Evolutionary conservation across 164 flowering plant genomes (phyloP), one percentile per base, ranked within the genome.

Genomic region (Echeveria elegans): DNA sequence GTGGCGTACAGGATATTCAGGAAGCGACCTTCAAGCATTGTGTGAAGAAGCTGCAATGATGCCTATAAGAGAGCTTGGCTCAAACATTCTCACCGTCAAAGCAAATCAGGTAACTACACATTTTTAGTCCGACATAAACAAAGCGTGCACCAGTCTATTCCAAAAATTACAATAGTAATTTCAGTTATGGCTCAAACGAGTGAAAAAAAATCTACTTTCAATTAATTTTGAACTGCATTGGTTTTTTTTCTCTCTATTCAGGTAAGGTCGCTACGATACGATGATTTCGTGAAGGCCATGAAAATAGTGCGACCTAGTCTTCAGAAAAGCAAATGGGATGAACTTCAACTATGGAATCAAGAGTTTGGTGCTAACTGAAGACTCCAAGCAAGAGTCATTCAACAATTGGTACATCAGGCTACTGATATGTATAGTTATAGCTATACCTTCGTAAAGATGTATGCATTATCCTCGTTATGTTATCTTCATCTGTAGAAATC

Each of bases 21-120:
- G 99, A 62, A 95, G 99, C 66, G 99, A 95, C 79, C 75, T 95
- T 40, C 92, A 89, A 82, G 99, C 97, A 23, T 79, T 92, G 76
- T 95, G 99, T 73, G 65, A 62, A 62, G 65, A 62, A 62, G 40
- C 65, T 19, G 38, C 38, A 36, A 36, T 36, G 38, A 36, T 36
- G 38, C 38, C 38, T 36, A 36, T 36, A 36, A 36, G 38, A 36
- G 38, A 36, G 38, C 38, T 36, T 62, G 99, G 99, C 73, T 50
- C 86, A 59, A 81, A 84, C 70, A 84, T 95, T 76, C 96, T 90
- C 38, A 90, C 86, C 7, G 83, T 88, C 66, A 80, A 82, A 52
- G 87, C 96, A 68, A 82, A 85, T 80, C 89, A 92, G 96, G 99
- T 91, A 76, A 7, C n/a, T n/a, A n/a, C n/a, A n/a, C n/a, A n/a